These are phyloP conservation scores for Calonectria hongkongensis DNA, from an alignment of 2,329 filamentous ascomycete species.

Conservation along the genomic window DNA sequence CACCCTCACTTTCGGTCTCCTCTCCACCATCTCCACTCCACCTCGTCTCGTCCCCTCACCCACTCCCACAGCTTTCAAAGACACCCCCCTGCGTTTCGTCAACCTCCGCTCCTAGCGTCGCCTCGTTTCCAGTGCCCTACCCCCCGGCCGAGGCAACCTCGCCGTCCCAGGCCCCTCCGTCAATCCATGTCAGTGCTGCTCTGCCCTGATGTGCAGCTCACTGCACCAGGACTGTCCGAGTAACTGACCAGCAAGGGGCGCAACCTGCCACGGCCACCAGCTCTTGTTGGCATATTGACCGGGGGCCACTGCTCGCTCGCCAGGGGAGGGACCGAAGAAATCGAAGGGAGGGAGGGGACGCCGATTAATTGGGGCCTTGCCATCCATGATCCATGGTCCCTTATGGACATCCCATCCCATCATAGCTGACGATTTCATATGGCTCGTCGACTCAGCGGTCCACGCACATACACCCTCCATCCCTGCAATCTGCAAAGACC, in stretches of 20 bases:
- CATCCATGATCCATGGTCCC: constrained; percentile 46
- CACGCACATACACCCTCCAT: constrained; percentile 38
- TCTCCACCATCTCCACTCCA: constrained; percentile 38
- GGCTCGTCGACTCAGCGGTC: constrained; percentile 45
- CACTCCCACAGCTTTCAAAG: constrained; percentile 31
- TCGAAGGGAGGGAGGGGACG: constrained; percentile 30
- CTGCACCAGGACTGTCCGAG: constrained; percentile 33
- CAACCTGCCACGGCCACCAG: constrained; percentile 33
- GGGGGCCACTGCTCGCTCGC: constrained; percentile 27
- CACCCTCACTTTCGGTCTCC: constrained; percentile 42
- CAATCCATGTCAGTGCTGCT: constrained; percentile 36
- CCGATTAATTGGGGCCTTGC: constrained; percentile 42
- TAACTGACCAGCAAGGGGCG: constrained; percentile 24
- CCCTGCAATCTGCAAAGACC: constrained; percentile 42
- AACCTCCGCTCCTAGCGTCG: constrained; percentile 47
- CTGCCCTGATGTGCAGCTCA: constrained; percentile 41
- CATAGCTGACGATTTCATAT: constrained; percentile 47
- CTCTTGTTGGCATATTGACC: constrained; percentile 22
- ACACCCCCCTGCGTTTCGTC: constrained; percentile 30
- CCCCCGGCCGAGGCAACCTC: constrained; percentile 29
- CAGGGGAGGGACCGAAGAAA: constrained; percentile 34
- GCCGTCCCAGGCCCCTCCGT: constrained; percentile 26
- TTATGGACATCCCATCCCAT: constrained; percentile 40
- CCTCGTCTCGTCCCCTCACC: constrained; percentile 27
- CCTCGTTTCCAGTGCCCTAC: constrained; percentile 45